Percentiles rank a stretch among this genome's conserved stretches.
These are phyloP conservation scores for Phytophthora macrochlamydospora DNA, from an alignment of 352 stramenopile genomes.

Conservation along the genomic window DNA sequence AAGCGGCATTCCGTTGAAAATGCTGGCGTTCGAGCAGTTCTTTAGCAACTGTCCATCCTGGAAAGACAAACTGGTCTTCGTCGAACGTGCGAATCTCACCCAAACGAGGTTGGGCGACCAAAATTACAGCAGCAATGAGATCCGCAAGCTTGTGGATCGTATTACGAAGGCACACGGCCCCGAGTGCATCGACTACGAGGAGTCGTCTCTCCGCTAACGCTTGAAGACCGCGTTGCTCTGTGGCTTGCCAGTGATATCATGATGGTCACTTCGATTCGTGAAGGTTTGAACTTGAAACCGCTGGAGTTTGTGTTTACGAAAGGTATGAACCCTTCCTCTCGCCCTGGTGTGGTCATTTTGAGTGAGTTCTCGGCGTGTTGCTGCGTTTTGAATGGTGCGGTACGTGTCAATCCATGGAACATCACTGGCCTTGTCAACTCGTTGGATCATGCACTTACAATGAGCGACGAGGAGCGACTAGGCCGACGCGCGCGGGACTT, in stretches of 20 bases:
- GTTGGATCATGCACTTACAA: constrained; percentile 94
- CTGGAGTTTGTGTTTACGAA: constrained; percentile 95
- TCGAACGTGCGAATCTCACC: constrained; percentile 92
- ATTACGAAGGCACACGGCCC: constrained; percentile 76
- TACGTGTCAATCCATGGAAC: constrained; percentile 98
- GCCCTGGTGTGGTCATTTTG: constrained; percentile 94
- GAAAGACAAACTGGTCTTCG: constrained; percentile 95
- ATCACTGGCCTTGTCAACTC: constrained; percentile 91
- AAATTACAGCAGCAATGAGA: constrained; percentile 86
- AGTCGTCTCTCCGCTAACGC: constrained; percentile 85
- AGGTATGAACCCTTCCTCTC: constrained; percentile 50
- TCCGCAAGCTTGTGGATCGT: constrained; percentile 79
- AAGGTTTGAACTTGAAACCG: constrained; percentile 97
- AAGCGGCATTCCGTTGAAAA: constrained; percentile 94
- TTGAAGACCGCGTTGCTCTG: constrained; percentile 92
- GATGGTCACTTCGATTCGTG: constrained; percentile 95
- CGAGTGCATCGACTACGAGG: constrained; percentile 87
- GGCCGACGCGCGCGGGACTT: constrained; percentile 94
- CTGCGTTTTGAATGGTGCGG: constrained; percentile 95
- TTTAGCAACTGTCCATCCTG: constrained; percentile 95
- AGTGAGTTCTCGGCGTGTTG: constrained; percentile 97
- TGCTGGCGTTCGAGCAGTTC: constrained; percentile 96
- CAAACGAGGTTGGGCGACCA: constrained; percentile 92
- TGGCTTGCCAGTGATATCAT: constrained; percentile 96
- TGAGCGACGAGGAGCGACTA: constrained; percentile 89